Percentiles rank a stretch among this genome's conserved stretches.
Evolutionary conservation across 345 rosid species (phyloP).

Genomic region (Salix caprea): DNA sequence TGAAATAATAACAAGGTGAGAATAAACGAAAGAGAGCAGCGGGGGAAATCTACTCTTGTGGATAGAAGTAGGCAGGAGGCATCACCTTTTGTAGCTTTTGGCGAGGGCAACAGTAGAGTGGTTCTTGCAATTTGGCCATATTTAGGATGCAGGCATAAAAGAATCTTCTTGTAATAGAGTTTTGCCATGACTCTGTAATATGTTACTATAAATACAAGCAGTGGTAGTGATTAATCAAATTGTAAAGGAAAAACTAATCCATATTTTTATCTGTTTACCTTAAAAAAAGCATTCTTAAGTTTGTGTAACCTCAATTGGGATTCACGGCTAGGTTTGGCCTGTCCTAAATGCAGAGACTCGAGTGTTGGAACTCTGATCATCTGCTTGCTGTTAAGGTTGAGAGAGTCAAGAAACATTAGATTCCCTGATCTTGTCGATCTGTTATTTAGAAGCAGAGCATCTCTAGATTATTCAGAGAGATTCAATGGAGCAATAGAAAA

Average conservation of each 20-base stretch:
- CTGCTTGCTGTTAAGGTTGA: too few species aligned
- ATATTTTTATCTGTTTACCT: neutral
- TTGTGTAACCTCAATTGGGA: too few species aligned
- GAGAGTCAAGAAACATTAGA: too few species aligned
- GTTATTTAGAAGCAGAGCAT: too few species aligned
- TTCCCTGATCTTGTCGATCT: too few species aligned
- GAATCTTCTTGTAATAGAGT: neutral
- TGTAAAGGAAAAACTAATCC: neutral
- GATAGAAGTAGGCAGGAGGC: neutral
- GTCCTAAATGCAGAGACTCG: too few species aligned
- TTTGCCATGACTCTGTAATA: neutral
- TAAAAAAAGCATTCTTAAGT: too few species aligned
- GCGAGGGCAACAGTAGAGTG: neutral
- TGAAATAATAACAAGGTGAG: neutral
- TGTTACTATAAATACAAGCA: neutral
- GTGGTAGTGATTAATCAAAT: neutral
- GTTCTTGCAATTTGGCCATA: neutral
- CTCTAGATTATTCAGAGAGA: too few species aligned
- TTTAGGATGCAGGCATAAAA: neutral
- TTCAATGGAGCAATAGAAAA: too few species aligned
- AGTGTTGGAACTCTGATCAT: too few species aligned
- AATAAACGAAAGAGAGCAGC: neutral
- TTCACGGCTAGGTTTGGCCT: too few species aligned
- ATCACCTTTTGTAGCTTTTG: neutral
- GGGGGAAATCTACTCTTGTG: neutral